Conservation (phyloP, 2,329 filamentous ascomycete species). For the Colletotrichum falcatum region DNA sequence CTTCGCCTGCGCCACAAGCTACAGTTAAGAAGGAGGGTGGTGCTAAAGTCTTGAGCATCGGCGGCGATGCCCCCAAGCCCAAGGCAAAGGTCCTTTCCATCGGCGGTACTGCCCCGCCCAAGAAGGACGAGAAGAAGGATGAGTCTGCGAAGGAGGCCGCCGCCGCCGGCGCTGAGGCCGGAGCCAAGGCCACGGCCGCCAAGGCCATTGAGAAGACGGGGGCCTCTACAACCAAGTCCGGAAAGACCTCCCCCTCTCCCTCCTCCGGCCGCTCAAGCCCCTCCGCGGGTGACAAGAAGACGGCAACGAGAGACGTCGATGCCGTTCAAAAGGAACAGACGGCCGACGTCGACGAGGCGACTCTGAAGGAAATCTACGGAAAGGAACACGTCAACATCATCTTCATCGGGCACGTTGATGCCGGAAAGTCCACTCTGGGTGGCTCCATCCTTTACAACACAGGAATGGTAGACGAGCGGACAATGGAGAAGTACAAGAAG, state of each 20-base stretch:
- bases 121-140: conserved; percentile 62
- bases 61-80: conserved; percentile 68
- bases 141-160: conserved; percentile 60
- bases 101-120: conserved; percentile 51
- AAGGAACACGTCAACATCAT: conserved; percentile 96
- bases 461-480: conserved; percentile 99
- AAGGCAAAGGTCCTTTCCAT: conserved; percentile 62
- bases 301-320: conserved; percentile 75
- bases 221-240: conserved; percentile 66
- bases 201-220: conserved; percentile 96
- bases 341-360: conserved; percentile 77
- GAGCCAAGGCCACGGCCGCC: conserved; percentile 84
- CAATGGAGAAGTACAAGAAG: conserved; percentile 96
- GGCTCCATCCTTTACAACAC: conserved; percentile 93
- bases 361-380: conserved; percentile 94
- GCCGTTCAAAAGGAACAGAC: conserved; percentile 86
- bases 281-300: conserved; percentile 68
- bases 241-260: conserved; percentile 83
- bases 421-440: conserved; percentile 95
- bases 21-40: conserved; percentile 66
- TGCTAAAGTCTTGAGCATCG: conserved; percentile 74
- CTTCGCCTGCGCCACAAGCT: conserved; percentile 62
- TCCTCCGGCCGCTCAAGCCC: conserved; percentile 89
- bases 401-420: conserved; percentile 98
- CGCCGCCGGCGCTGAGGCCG: conserved; percentile 66